A percentile compares a stretch with the other conserved stretches of the same genome.
phyloP scores from a whole-genome alignment of 2,329 filamentous ascomycete species.

The Chaetomium sp. region DNA sequence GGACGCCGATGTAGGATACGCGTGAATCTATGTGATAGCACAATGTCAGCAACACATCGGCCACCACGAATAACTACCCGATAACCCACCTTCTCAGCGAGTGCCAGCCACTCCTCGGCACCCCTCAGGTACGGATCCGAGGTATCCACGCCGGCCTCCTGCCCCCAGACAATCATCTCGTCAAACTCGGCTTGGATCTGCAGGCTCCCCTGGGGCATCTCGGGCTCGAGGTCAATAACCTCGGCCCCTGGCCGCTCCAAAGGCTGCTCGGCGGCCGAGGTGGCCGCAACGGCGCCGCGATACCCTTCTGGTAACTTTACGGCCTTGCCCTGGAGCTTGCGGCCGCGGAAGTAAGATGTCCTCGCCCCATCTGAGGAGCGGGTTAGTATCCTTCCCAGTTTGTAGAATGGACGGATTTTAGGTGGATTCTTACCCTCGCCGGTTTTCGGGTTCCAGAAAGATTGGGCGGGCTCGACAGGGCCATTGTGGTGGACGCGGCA shows the following conservation, averaged over 20 bases:
- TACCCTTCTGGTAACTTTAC: constrained; percentile 73
- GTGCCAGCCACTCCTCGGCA: constrained; percentile 34
- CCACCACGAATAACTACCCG: not conserved
- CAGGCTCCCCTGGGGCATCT: constrained; percentile 53
- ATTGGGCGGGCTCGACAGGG: constrained; percentile 60
- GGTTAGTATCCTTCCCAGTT: not conserved
- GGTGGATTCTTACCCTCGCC: constrained; percentile 30
- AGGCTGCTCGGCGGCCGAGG: constrained; percentile 39
- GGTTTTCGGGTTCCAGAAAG: constrained; percentile 69
- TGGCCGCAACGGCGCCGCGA: constrained; percentile 62
- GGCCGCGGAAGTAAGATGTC: constrained; percentile 74
- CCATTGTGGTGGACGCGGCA: constrained; percentile 81
- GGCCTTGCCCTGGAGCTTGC: constrained; percentile 70
- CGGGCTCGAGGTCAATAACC: constrained; percentile 49
- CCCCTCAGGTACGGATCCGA: constrained; percentile 61
- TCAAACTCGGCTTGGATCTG: constrained; percentile 70
- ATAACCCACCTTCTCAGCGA: constrained; percentile 30
- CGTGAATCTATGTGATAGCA: constrained; percentile 23
- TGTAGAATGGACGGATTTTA: not conserved
- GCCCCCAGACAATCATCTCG: constrained; percentile 79
- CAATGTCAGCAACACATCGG: not conserved
- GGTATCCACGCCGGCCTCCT: constrained; percentile 67
- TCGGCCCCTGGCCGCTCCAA: constrained; percentile 36
- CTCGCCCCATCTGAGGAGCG: constrained; percentile 48
- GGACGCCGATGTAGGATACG: constrained; percentile 6